Base-by-base conservation (phyloP, 495 filamentous ascomycete genomes). In the Hapsidospora chrysogenum region DNA sequence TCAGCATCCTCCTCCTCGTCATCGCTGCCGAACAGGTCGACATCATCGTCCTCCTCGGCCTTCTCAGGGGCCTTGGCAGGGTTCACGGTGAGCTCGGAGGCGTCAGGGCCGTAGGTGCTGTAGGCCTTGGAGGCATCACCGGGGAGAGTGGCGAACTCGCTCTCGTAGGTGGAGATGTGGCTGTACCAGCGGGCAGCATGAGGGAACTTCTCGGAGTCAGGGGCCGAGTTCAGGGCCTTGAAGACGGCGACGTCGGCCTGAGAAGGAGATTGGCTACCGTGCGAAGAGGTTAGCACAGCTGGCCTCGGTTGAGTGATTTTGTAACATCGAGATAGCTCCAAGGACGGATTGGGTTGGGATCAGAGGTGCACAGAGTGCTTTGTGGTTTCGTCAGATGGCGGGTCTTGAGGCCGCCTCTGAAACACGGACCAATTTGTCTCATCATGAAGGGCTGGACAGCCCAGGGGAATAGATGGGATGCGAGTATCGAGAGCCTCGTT, bases 341-440 rank as follows among this genome's bases (percentile, higher is more conserved):
- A n/a, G n/a, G n/a, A n/a, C n/a, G n/a, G n/a, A n/a, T 11, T 26
- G 6, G 23, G 11, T 26, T 4, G 17, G 26, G 23, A 66, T 92
- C 84, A 92, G 84, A 83, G 70, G 56, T 80, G 80, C 82, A 78
- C 72, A 66, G 58, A 57, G 78, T 80, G 58, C 57, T 65, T n/a
- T 68, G 73, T 66, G 56, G 63, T 73, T 68, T 86, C 85, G 70
- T 87, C 86, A 76, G 73, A 54, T 68, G 65, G 72, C 79, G 80
- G 78, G 80, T 92, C 85, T 93, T 93, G 85, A 84, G 69, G 76
- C 85, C 78, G 78, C 80, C 37, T 94, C 81, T 76, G 85, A 70
- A 93, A 93, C 85, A 94, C 85, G 85, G 86, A 93, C 86, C 83
- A 92, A 84, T 76, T 54, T 72, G 48, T 72, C 68, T 89, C 84